These are phyloP conservation scores for Eurotiales sp. DNA, from an alignment of 2,329 filamentous ascomycete genomes.

Conservation along the genomic window DNA sequence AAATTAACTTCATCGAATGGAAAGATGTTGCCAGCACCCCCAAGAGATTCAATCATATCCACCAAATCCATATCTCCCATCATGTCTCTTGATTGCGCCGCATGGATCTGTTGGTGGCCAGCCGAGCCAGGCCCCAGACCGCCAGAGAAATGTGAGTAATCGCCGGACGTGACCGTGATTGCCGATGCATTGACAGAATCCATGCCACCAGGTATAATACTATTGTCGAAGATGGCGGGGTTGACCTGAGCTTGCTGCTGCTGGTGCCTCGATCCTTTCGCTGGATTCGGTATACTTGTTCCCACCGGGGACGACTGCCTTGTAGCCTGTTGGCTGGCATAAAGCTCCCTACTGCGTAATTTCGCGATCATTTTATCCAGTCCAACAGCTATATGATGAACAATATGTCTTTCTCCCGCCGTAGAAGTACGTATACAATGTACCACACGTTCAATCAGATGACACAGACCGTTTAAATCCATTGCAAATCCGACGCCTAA, in stretches of 20 bases:
- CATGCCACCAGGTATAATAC: too few relatives aligned
- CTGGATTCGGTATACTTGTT: neutral
- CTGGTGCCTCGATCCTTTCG: neutral
- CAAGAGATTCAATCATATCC: constrained; percentile 1
- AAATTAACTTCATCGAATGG: constrained; percentile 1
- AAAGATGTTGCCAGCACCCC: neutral
- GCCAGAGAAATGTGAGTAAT: neutral
- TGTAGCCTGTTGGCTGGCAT: neutral
- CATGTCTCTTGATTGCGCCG: neutral
- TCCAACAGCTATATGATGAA: neutral
- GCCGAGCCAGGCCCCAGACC: neutral
- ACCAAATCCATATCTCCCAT: neutral
- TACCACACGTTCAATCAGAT: neutral
- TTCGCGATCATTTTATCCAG: neutral
- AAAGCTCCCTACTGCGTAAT: neutral
- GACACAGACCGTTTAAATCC: neutral
- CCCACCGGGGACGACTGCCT: neutral
- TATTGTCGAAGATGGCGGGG: neutral
- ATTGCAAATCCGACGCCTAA: neutral
- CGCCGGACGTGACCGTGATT: too few relatives aligned
- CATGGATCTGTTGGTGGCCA: neutral
- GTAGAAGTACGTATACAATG: neutral
- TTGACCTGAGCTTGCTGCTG: neutral
- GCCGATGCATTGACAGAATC: neutral
- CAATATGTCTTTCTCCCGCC: neutral